These are phyloP conservation scores for Paraglomus brasilianum DNA, from an alignment of 192 early-diverging fungal genomes.

Conservation along the genomic window DNA sequence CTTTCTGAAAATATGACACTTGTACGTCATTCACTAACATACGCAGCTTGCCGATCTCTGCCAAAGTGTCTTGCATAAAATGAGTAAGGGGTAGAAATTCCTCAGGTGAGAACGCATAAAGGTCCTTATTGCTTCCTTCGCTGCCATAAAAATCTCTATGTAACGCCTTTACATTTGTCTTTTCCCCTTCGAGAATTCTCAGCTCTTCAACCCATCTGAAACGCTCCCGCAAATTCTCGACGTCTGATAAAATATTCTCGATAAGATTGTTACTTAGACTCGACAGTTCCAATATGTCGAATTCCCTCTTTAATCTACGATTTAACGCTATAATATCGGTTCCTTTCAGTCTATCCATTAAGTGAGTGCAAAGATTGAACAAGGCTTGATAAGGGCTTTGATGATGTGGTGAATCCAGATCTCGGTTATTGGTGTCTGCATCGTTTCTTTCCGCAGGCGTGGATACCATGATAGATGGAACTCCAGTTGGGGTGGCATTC, in stretches of 20 bases:
- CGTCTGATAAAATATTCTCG: constrained; percentile 50
- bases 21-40: constrained; percentile 63
- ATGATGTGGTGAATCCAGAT: constrained; percentile 20
- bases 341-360: constrained; percentile 47
- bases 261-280: constrained; percentile 57
- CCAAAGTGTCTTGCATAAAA: constrained; percentile 46
- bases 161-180: neutral
- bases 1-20: constrained; percentile 55
- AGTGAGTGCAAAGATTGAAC: constrained; percentile 36
- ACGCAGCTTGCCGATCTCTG: constrained; percentile 49
- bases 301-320: constrained; percentile 47
- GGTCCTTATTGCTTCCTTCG: constrained; percentile 4
- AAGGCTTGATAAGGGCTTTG: constrained; percentile 48
- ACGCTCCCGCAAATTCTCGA: constrained; percentile 42
- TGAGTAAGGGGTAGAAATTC: constrained; percentile 52
- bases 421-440: neutral
- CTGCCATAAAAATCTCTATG: constrained; percentile 5
- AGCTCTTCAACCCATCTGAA: constrained; percentile 50
- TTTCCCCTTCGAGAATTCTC: constrained; percentile 21
- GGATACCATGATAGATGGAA: neutral
- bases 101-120: constrained; percentile 42
- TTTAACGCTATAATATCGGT: constrained; percentile 57
- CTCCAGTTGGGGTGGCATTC: neutral
- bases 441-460: neutral
- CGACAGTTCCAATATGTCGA: constrained; percentile 57